Percentiles rank a stretch among this genome's conserved stretches.
These are phyloP conservation scores for Ogataea glucozyma DNA, from an alignment of 805 yeast genomes.

Conservation along the genomic window DNA sequence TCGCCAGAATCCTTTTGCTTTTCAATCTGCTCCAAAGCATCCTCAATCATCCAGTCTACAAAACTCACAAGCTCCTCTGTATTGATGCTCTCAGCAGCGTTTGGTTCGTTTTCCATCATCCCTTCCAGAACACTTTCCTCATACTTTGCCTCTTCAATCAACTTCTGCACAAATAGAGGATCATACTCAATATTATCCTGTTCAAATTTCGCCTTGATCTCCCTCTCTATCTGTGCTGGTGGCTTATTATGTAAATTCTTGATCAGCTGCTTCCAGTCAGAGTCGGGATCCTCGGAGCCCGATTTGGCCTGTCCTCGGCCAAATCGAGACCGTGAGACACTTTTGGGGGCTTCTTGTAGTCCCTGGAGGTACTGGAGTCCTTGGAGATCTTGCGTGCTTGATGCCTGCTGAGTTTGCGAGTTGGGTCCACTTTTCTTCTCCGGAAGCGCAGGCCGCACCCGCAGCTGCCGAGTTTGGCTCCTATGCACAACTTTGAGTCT, in stretches of 20 bases:
- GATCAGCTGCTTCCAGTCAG: conserved; percentile 4
- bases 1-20: conserved; percentile 10
- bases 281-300: not conserved
- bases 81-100: conserved; percentile 18
- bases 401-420: not conserved
- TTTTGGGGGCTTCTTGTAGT: not conserved
- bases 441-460: conserved; percentile 3
- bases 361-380: not conserved
- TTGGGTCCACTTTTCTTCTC: not conserved
- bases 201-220: conserved; percentile 26
- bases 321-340: conserved; percentile 1
- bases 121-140: conserved; percentile 21
- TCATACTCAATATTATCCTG: conserved; percentile 33
- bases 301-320: not conserved
- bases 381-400: not conserved
- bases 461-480: not conserved
- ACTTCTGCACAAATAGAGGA: conserved; percentile 29
- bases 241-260: conserved; percentile 18
- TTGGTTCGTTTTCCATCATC: conserved; percentile 16
- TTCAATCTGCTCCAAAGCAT: conserved; percentile 21
- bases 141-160: conserved; percentile 27
- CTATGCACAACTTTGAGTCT: not conserved
- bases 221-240: conserved; percentile 30
- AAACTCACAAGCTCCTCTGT: conserved; percentile 24
- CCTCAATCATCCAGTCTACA: conserved; percentile 32